Evolutionary conservation across 2,329 filamentous ascomycete species (phyloP), one percentile per base, ranked within the genome.

Genomic region (Atkinsonella hypoxylon): DNA sequence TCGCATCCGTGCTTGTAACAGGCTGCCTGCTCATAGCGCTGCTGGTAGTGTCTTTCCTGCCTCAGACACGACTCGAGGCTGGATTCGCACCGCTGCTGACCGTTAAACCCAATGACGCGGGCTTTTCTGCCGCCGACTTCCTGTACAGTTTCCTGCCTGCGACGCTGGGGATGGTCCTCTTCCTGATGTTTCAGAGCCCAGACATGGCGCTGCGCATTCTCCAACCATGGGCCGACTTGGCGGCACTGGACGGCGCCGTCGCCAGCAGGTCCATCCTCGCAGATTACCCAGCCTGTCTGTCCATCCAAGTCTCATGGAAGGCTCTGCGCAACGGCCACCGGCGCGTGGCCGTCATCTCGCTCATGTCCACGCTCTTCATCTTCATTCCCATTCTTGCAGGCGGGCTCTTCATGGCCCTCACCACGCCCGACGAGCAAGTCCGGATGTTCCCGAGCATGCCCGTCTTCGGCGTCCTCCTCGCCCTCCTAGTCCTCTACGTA

Each of bases 111-210:
- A 70, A 76, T 3, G 60, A 67, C 0, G 72, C 71, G 26, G 87
- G 85, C 17, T 96, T 94, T 66, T 94, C 88, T 1, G 74, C 87
- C 0, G 87, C 89, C 47, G 89, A 95, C 66, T 96, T 96, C 68
- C 70, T 95, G 47, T 96, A 89, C 71, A 81, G 79, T 54, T 89
- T 90, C 65, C 51, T 90, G 20, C 86, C 87, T 0, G 79, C 83
- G 2, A 58, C 85, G 0, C 62, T 89, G 30, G 87, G 82, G 4
- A 78, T 82, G 59, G 57, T 85, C 15, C 68, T 87, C 46, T 86
- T 83, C 62, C 74, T 89, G 44, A 64, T 77, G 47, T 82, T 87
- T 63, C 78, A 85, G 54, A 75, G 78, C 32, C 67, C 89, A 51
- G 85, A 89, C 60, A 73, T 80, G 61, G 72, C 77, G 2, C 62